Conservation (phyloP, 495 filamentous ascomycete species). For the Penicillium coprophilum region DNA sequence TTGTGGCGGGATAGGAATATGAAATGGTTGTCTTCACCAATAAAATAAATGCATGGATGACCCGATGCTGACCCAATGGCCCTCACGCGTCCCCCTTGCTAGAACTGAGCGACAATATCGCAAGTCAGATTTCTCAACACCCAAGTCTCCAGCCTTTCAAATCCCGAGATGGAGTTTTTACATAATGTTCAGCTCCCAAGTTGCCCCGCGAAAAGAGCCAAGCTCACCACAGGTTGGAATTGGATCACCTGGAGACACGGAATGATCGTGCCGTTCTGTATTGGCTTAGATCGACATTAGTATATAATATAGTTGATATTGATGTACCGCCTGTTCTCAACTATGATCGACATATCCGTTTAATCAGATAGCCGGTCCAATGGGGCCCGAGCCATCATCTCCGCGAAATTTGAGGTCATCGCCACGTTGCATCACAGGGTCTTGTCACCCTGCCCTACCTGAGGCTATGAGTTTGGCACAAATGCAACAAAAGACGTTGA, state of each 20-base stretch:
- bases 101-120: neutral
- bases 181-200: neutral
- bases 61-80: neutral
- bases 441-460: constrained; percentile 28
- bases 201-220: constrained; percentile 14
- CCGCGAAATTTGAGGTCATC: constrained; percentile 12
- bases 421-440: constrained; percentile 25
- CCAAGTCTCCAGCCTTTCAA: neutral
- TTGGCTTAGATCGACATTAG: constrained; percentile 1
- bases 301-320: constrained; percentile 1
- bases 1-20: neutral
- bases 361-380: constrained; percentile 8
- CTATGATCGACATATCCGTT: constrained; percentile 20
- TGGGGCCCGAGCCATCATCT: neutral
- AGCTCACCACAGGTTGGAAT: constrained; percentile 12
- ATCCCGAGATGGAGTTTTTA: neutral
- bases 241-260: constrained; percentile 24
- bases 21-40: neutral
- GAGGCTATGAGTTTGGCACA: neutral
- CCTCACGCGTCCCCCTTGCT: neutral
- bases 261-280: constrained; percentile 23
- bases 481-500: neutral
- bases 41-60: neutral
- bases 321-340: constrained; percentile 11
- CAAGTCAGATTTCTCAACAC: neutral